A percentile compares a stretch with the other conserved stretches of the same genome.
Conservation (phyloP, 345 rosid species). For the Fremontodendron californicum region DNA sequence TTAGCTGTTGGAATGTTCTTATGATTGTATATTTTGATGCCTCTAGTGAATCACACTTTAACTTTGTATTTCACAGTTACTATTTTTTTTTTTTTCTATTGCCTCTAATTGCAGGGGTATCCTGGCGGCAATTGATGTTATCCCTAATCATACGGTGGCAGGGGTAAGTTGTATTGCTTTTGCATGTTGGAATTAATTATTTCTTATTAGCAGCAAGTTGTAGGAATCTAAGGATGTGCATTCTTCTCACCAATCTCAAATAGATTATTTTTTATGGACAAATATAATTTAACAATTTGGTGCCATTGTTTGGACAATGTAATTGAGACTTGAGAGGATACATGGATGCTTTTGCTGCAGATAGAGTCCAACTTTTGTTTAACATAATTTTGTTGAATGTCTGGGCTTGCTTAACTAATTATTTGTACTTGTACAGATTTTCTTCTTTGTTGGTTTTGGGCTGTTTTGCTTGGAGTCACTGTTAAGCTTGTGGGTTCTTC, state of each 20-base stretch:
- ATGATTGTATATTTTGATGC: neutral
- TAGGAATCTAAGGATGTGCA: neutral
- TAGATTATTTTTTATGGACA: neutral
- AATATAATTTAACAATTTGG: neutral
- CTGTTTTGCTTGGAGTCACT: conserved; percentile 86
- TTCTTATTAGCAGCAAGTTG: neutral
- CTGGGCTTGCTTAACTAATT: too few relatives aligned
- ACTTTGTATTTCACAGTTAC: neutral
- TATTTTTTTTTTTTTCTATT: conserved; percentile 6
- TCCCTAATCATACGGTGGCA: conserved; percentile 55
- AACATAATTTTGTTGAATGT: too few relatives aligned
- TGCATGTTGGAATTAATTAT: neutral
- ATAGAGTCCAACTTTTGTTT: too few relatives aligned
- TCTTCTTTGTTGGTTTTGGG: conserved; percentile 85
- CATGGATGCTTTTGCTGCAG: neutral
- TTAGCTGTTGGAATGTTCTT: neutral
- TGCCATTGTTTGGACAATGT: neutral
- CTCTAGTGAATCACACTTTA: neutral
- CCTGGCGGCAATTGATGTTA: conserved; percentile 89
- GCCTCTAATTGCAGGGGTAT: conserved; percentile 61
- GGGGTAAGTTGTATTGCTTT: conserved; percentile 61
- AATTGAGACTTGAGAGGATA: neutral
- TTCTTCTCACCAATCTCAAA: neutral
- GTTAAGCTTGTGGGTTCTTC: conserved; percentile 95
- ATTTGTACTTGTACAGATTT: conserved; percentile 52